Percentiles rank a stretch among this genome's conserved stretches.
These are phyloP conservation scores for Parascedosporium putredinis DNA, from an alignment of 2,329 filamentous ascomycete genomes.

Conservation along the genomic window DNA sequence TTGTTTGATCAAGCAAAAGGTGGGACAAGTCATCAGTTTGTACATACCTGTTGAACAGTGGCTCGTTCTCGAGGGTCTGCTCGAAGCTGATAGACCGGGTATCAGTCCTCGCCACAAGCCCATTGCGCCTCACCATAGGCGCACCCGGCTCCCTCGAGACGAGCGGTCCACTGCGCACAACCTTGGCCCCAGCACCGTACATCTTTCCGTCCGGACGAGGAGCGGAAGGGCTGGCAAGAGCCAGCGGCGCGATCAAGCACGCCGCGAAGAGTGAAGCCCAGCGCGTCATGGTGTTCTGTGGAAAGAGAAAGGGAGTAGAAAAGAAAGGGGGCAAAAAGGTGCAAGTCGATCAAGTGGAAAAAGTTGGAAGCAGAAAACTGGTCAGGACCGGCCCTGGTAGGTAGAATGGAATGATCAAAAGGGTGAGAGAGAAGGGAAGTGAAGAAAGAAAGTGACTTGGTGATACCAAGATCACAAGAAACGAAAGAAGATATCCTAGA, in stretches of 20 bases:
- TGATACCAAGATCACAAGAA: constrained; percentile 9
- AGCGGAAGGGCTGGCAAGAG: constrained; percentile 2
- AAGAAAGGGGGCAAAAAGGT: constrained; percentile 3
- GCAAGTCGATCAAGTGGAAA: neutral
- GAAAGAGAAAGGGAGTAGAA: neutral
- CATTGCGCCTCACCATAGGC: constrained; percentile 9
- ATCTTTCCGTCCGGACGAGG: neutral
- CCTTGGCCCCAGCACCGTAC: neutral
- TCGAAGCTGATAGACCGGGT: constrained; percentile 4
- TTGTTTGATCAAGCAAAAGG: too few relatives aligned
- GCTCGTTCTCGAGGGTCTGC: constrained; percentile 6
- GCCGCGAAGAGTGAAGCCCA: neutral
- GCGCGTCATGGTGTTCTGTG: neutral
- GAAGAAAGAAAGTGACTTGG: constrained; percentile 1
- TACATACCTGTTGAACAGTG: constrained; percentile 10
- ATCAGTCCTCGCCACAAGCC: constrained; percentile 6
- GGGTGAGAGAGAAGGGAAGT: constrained; percentile 6
- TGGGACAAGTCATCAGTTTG: too few relatives aligned
- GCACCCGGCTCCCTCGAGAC: constrained; percentile 3
- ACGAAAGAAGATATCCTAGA: neutral
- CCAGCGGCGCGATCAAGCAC: constrained; percentile 3
- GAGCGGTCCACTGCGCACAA: neutral
- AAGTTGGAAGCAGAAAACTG: constrained; percentile 6
- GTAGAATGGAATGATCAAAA: constrained; percentile 1
- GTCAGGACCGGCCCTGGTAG: neutral